Evolutionary conservation across 345 rosid species (phyloP).

Genomic region (Boechera retrofracta): DNA sequence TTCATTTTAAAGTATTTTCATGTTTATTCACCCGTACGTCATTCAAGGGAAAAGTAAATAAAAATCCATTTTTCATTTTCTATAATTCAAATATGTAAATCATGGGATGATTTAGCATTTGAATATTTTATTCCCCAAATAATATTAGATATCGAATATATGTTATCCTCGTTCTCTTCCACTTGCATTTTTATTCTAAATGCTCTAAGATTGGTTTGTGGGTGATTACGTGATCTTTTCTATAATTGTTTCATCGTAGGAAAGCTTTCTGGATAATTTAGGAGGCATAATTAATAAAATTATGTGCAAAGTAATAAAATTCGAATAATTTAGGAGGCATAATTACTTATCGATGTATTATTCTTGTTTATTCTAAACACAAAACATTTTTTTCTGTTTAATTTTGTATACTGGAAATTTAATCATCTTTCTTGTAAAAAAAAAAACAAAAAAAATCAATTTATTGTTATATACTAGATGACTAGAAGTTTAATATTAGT

Average conservation of each 20-base stretch:
- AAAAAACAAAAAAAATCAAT: no score
- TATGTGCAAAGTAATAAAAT: neutral
- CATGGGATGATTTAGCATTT: neutral
- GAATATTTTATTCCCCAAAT: constrained; percentile 11
- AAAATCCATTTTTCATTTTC: neutral
- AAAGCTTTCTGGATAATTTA: neutral
- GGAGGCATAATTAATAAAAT: neutral
- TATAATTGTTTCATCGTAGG: constrained; percentile 12
- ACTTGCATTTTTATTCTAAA: constrained; percentile 29
- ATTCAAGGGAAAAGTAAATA: neutral
- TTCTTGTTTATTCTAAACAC: neutral
- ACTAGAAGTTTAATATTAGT: no score
- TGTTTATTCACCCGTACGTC: constrained; percentile 8
- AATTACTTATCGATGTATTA: neutral
- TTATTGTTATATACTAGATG: no score
- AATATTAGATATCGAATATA: constrained; percentile 27
- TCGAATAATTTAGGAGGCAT: neutral
- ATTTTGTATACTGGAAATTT: no score
- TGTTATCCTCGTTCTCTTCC: constrained; percentile 37
- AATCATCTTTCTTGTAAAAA: no score
- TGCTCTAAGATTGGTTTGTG: constrained; percentile 9
- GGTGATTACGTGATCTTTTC: constrained; percentile 22
- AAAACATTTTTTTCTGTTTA: no score
- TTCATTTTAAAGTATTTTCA: neutral
- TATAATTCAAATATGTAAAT: neutral